Evolutionary conservation across 2,329 filamentous ascomycete species (phyloP).

Genomic region (Epichloe uncinata): DNA sequence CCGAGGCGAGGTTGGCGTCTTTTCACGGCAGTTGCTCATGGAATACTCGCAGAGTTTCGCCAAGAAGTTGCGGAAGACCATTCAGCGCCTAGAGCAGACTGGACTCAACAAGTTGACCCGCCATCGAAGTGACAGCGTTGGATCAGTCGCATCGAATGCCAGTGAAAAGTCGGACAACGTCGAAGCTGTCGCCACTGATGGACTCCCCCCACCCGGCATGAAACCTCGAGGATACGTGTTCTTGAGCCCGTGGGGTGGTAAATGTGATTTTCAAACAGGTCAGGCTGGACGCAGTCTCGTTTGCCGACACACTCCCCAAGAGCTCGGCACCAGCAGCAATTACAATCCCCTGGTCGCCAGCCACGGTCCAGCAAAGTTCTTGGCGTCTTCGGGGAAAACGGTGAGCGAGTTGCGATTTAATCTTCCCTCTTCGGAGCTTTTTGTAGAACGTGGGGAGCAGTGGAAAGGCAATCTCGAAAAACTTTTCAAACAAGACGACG

Average conservation of each 20-base stretch:
- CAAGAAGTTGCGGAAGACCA: constrained; percentile 31
- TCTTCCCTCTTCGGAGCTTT: constrained; percentile 48
- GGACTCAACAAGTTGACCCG: constrained; percentile 14
- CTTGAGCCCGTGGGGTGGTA: constrained; percentile 72
- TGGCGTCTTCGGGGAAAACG: background rate
- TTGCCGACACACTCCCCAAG: constrained; percentile 58
- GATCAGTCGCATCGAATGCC: constrained; percentile 16
- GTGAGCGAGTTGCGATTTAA: constrained; percentile 88
- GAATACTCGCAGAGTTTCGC: constrained; percentile 37
- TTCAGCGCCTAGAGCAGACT: constrained; percentile 24
- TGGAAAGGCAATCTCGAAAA: constrained; percentile 31
- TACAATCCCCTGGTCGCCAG: constrained; percentile 32
- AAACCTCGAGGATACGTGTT: constrained; percentile 62
- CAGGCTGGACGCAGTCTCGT: constrained; percentile 60
- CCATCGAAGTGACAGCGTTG: constrained; percentile 16
- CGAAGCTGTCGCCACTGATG: constrained; percentile 1
- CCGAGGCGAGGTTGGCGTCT: constrained; percentile 19
- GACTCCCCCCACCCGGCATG: constrained; percentile 13
- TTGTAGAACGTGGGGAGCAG: constrained; percentile 24
- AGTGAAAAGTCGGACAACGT: background rate
- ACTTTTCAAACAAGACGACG: constrained; percentile 21
- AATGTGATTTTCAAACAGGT: constrained; percentile 74
- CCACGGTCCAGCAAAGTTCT: constrained; percentile 11
- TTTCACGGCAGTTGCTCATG: constrained; percentile 46
- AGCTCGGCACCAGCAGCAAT: constrained; percentile 10